Conservation (phyloP, 345 rosid genomes). For the Orychophragmus violaceus region DNA sequence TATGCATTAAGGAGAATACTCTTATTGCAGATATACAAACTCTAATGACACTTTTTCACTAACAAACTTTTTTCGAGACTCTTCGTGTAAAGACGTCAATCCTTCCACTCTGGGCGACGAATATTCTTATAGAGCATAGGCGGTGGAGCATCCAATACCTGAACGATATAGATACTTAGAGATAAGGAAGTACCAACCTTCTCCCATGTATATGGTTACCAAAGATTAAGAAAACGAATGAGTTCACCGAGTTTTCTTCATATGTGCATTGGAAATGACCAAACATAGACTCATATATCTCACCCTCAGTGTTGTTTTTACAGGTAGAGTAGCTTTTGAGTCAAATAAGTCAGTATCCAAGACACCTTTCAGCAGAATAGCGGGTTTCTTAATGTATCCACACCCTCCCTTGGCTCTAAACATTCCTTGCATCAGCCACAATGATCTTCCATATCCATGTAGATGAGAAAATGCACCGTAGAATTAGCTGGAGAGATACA, state of each 20-base stretch:
- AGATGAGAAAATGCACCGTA: no score
- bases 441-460: not conserved
- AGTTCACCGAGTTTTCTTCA: no score
- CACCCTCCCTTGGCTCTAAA: not conserved
- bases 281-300: no score
- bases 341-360: no score
- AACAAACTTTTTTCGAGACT: conserved; percentile 51
- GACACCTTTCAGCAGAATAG: not conserved
- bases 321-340: no score
- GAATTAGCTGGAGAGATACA: no score
- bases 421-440: not conserved
- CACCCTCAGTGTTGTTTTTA: no score
- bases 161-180: conserved; percentile 26
- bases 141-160: conserved; percentile 67
- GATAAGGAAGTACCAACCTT: conserved; percentile 6
- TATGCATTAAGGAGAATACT: not conserved
- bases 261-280: no score
- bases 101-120: conserved; percentile 35
- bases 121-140: conserved; percentile 53
- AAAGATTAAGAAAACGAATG: no score
- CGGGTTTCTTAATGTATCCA: not conserved
- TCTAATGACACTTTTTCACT: conserved; percentile 65
- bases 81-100: conserved; percentile 50
- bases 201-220: no score
- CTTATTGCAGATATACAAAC: conserved; percentile 35